phyloP scores from a whole-genome alignment of 495 filamentous ascomycete genomes.

The Podospora anserina region DNA sequence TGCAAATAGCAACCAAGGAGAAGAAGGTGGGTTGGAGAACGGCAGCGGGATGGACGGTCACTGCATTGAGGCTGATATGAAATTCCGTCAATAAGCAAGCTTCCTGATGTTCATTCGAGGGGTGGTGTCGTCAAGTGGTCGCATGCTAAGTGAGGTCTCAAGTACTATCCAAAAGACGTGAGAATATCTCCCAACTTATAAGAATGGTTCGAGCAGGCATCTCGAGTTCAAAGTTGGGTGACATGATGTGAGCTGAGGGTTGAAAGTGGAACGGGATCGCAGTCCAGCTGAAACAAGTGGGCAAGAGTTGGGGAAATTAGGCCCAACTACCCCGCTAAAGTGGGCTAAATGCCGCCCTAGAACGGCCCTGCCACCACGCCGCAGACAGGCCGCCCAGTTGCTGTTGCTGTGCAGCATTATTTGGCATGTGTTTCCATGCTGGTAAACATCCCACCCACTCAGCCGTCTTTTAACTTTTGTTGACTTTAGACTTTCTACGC shows the following conservation, averaged over 20 bases:
- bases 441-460: slow-evolving; percentile 22
- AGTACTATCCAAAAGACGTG: background rate
- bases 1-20: slow-evolving; percentile 8
- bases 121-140: background rate
- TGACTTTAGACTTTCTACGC: slow-evolving; percentile 5
- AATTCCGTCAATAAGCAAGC: background rate
- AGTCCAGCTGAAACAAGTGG: background rate
- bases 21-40: background rate
- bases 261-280: background rate
- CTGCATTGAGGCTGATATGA: background rate
- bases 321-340: slow-evolving; percentile 19
- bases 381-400: slow-evolving; percentile 10
- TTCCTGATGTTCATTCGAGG: background rate
- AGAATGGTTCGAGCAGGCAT: background rate
- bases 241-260: slow-evolving; percentile 13
- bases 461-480: slow-evolving; percentile 5
- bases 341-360: slow-evolving; percentile 14
- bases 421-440: background rate
- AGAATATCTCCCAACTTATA: background rate
- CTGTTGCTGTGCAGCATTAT: slow-evolving; percentile 23
- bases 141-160: background rate
- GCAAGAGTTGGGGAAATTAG: slow-evolving; percentile 4
- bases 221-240: slow-evolving; percentile 8
- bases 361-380: slow-evolving; percentile 2
- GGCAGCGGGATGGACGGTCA: background rate